Evolutionary conservation across 148 eudicot species (phyloP), one percentile per base, ranked within the genome.

Genomic region (Rhododendron mucronatum): DNA sequence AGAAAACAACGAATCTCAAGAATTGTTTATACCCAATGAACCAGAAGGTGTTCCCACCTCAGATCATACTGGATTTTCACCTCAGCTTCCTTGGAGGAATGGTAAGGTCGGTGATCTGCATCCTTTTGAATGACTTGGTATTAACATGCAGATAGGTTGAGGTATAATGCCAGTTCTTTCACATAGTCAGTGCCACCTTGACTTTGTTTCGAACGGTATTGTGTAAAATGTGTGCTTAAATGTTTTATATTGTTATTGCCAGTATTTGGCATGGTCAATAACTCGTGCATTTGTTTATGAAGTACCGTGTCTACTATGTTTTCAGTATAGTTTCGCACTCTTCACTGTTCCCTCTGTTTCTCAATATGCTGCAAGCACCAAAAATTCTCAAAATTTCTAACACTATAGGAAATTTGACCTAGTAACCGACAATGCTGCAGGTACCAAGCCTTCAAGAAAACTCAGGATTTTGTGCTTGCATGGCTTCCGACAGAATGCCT

Each of bases 401-500:
- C 59, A 81, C 41, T 39, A 41, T 10, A 20, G 9, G 30, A 59
- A 41, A 51, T 71, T 50, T n/a, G 61, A 80, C 78, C 0, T 9
- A 33, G 23, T 77, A 53, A 33, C 30, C n/a, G 10, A 75, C 77
- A 30, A 83, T 83, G 23, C 39, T 87, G 83, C 92, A 87, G 89
- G 88, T 85, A 63, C 86, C 83, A 90, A 83, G 88, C 83, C 93
- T 83, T 84, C 75, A 57, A 92, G 91, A 88, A 97, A 94, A 87
- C 95, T 97, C 86, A 87, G 95, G 87, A 94, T 97, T 85, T 77
- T 97, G 83, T 95, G 99, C 88, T 93, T 97, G 88, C 99, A 97
- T 84, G 99, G 99, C 48, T 97, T 97, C 87, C 94, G 99, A 65
- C 99, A 97, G 88, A 97, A 97, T 89, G 98, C 99, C 57, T 93